Evolutionary conservation across 805 yeast species (phyloP).

Genomic region (Candida wancherniae): DNA sequence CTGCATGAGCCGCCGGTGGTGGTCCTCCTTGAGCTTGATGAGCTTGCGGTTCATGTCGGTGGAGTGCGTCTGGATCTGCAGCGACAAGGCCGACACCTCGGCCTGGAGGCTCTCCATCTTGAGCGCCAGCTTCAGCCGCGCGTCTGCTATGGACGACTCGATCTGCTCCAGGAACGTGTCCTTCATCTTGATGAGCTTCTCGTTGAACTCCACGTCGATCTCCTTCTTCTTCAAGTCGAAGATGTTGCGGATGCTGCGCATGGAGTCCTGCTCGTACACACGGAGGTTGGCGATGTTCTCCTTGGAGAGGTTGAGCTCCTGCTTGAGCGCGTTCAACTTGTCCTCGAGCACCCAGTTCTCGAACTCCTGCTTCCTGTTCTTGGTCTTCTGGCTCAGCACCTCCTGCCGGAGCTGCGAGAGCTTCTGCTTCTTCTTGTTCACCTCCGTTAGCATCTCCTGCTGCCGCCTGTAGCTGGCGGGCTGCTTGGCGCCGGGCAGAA

Average conservation of each 20-base stretch:
- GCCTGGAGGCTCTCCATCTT: conserved; percentile 2
- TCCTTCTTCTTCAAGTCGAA: conserved; percentile 18
- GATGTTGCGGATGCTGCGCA: conserved; percentile 18
- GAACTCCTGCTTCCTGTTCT: conserved; percentile 33
- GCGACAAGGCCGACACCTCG: conserved; percentile 6
- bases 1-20: conserved; percentile 16
- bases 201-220: conserved; percentile 18
- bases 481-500: conserved; percentile 1
- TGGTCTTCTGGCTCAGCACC: conserved; percentile 30
- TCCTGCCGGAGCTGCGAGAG: conserved; percentile 9
- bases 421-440: conserved; percentile 7
- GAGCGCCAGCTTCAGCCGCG: conserved; percentile 8
- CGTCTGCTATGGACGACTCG: conserved; percentile 28
- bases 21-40: conserved; percentile 23
- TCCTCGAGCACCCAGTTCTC: conserved; percentile 31
- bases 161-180: conserved; percentile 29
- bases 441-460: conserved; percentile 8
- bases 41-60: conserved; percentile 21
- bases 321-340: conserved; percentile 33
- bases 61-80: conserved; percentile 8
- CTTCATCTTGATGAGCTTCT: conserved; percentile 21
- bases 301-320: conserved; percentile 29
- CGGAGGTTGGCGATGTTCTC: conserved; percentile 30
- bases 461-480: conserved; percentile 3
- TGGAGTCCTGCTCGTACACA: conserved; percentile 19